Evolutionary conservation across 2,329 filamentous ascomycete genomes (phyloP), one percentile per base, ranked within the genome.

Genomic region (Ascochyta lentis): DNA sequence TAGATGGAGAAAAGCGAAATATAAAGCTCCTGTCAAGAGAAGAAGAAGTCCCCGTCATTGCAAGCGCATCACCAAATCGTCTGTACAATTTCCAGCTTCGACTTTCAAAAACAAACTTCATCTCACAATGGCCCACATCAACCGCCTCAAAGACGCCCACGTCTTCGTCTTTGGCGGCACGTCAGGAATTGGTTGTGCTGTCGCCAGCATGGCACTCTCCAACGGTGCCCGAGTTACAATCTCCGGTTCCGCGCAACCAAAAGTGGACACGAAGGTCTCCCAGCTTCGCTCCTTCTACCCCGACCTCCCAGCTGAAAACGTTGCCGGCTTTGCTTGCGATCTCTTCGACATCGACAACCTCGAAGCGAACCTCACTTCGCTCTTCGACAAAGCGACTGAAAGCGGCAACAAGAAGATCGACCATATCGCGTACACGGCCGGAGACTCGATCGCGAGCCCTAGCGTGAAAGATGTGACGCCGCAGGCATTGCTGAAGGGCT

Each of bases 101-200:
- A 29, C 12, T 12, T 9, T 29, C 9, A 1, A 29, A 10, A 8
- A 29, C 27, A 10, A 29, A 29, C 9, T 29, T 29, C 27, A 13
- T 22, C 13, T 29, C 23, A 42, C 6, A 55, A 73, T 73, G 70
- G 70, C 72, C 16, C 72, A 73, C 54, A 55, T 47, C 29, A 82
- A 84, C 65, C 83, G 82, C 66, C 80, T 85, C 43, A 65, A 74
- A 41, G 74, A 75, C 59, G 66, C 75, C 27, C 79, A 77, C 59
- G 75, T 88, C 65, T 80, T 90, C 34, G 73, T 90, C 68, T 80
- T 90, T 49, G 88, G 87, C 35, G 88, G 86, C 34, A 84, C 85
- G 0, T 82, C 84, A 37, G 87, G 87, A 42, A 88, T 90, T 35
- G 88, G 87, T 29, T 85, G 81, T 60, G 81, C 77, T 49, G 82